A percentile compares a stretch with the other conserved stretches of the same genome.
Evolutionary conservation across 306 rosid genomes (phyloP).

Genomic region (Gastrolobium bilobum): DNA sequence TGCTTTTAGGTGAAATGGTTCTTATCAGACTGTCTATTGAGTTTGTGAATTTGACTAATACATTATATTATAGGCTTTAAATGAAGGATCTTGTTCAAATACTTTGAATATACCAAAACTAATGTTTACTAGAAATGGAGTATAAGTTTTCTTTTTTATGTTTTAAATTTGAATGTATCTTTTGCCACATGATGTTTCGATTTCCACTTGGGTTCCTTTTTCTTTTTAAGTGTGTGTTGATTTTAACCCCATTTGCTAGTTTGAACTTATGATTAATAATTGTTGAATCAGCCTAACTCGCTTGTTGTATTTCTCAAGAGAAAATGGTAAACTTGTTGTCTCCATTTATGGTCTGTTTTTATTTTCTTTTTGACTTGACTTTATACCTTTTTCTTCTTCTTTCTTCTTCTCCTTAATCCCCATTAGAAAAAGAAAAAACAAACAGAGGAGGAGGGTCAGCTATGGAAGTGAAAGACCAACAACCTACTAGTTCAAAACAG

Average conservation of each 20-base stretch:
- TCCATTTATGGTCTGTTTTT: not conserved
- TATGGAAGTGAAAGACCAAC: conserved; percentile 56
- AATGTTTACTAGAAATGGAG: not conserved
- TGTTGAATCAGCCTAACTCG: conserved; percentile 10
- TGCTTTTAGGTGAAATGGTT: too few relatives aligned
- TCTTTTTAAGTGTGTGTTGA: not conserved
- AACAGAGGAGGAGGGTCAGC: conserved; percentile 52
- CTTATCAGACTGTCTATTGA: not conserved
- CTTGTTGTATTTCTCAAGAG: conserved; percentile 18
- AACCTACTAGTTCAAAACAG: conserved; percentile 53
- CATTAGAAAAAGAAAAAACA: conserved; percentile 53
- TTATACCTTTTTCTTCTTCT: not conserved
- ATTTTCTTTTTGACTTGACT: conserved; percentile 13
- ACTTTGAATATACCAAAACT: not conserved
- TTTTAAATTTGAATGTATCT: not conserved
- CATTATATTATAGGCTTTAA: not conserved
- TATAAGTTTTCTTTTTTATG: not conserved
- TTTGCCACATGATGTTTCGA: conserved; percentile 16
- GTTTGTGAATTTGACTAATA: conserved; percentile 31
- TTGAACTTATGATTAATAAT: not conserved
- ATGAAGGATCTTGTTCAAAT: conserved; percentile 6
- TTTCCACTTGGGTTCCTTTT: conserved; percentile 11
- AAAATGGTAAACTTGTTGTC: not conserved
- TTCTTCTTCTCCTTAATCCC: not conserved
- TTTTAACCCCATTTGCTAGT: conserved; percentile 8